Evolutionary conservation across 2,329 filamentous ascomycete species (phyloP), one percentile per base, ranked within the genome.

Genomic region (Hypoxylon sp.): DNA sequence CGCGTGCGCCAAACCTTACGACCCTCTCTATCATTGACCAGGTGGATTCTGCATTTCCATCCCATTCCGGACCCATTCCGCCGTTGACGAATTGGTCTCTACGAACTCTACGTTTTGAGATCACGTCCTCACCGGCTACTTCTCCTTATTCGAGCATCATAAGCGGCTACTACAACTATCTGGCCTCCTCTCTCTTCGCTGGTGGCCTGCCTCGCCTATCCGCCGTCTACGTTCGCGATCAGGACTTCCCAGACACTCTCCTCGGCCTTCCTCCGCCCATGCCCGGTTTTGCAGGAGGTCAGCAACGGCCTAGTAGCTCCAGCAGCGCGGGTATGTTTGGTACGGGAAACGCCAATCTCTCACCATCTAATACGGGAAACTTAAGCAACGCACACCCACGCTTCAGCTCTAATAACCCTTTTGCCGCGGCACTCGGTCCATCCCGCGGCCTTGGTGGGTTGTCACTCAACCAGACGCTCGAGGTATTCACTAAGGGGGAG

Each of bases 141-240:
- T 87, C 89, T 22, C 85, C 90, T 10, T 91, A 88, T 67, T 81
- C 84, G 8, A 84, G 80, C 67, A 82, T 86, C 24, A 86, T 86
- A 0, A 80, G 83, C 9, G 86, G 86, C 17, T 97, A 97, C 82
- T 97, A 98, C 80, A 88, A 89, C 67, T 97, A 97, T 80, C 88
- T 98, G 19, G 90, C 93, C 26, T 88, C 88, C n/a, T 97, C 93
- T 0, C 87, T 98, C 33, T 88, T 96, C 67, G 87, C 89, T 14
- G 91, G 91, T 69, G 87, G 89, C 6, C 85, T 98, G 6, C 94
- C 94, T 0, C 87, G 86, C 37, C 85, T 98, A 8, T 86, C 86
- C 37, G 88, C 90, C 22, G 87, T 98, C 6, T 98, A 97, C 78
- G 95, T 98, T 17, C 91, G 93, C 55, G 94, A 98, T 75, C 88